Percentiles rank a stretch among this genome's conserved stretches.
Conservation (phyloP, 176 grass and related monocot species). For the Tillandsia leiboldiana region DNA sequence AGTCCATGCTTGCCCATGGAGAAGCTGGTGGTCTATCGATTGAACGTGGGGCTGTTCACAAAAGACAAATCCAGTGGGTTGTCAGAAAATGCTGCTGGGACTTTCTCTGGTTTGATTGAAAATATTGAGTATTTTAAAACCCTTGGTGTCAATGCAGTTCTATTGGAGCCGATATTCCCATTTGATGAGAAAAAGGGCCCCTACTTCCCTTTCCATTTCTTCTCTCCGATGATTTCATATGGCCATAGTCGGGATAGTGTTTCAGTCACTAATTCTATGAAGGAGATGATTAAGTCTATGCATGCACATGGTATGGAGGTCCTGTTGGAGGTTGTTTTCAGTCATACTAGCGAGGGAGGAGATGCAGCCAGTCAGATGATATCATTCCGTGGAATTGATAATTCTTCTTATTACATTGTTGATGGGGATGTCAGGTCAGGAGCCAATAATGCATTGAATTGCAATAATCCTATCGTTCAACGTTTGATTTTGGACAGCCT, state of each 20-base stretch:
- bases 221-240: conserved; percentile 47
- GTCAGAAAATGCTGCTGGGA: conserved; percentile 24
- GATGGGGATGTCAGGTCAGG: conserved; percentile 27
- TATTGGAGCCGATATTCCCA: conserved; percentile 77
- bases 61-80: conserved; percentile 41
- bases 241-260: conserved; percentile 17
- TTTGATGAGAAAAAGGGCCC: conserved; percentile 66
- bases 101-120: conserved; percentile 45
- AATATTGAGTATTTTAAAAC: conserved; percentile 56
- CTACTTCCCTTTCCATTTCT: conserved; percentile 85
- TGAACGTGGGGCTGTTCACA: conserved; percentile 61
- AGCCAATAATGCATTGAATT: conserved; percentile 41
- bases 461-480: conserved; percentile 52
- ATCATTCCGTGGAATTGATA: conserved; percentile 67
- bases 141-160: conserved; percentile 72
- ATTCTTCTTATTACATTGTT: conserved; percentile 53
- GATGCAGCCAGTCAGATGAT: conserved; percentile 42
- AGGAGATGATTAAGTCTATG: conserved; percentile 82
- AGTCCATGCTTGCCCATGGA: conserved; percentile 54
- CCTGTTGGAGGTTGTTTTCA: conserved; percentile 69
- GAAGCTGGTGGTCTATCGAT: conserved; percentile 75
- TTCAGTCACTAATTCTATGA: conserved; percentile 59
- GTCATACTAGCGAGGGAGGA: conserved; percentile 57
- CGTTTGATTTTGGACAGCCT: conserved; percentile 91
- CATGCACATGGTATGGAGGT: conserved; percentile 78